Base-by-base conservation (phyloP, 2,329 filamentous ascomycete species). In the Neopestalotiopsis sp. region DNA sequence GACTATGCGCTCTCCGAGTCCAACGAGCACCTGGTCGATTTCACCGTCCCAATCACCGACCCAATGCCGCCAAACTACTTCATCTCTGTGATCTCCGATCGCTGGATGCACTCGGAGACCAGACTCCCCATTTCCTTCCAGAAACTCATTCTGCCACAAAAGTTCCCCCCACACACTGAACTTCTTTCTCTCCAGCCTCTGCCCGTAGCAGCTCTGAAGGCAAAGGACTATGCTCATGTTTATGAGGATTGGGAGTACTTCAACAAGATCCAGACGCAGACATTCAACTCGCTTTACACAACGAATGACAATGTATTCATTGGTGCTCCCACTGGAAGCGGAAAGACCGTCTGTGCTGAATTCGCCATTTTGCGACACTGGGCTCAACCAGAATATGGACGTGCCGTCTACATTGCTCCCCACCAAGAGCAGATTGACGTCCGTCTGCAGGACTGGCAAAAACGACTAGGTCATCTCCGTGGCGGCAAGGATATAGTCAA, bases 11-110 rank as follows among this genome's bases (percentile, higher is more conserved):
- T 90, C 70, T 88, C 92, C 1, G 95, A 98, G 76, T 89, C 91
- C 79, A 98, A 95, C 72, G 95, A 98, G 82, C 96, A 99, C 80
- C 82, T 98, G 12, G 92, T 99, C 34, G 96, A 99, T 74, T 96
- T 99, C 75, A 98, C 95, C 0, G 95, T 98, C 3, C 93, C 96
- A 0, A 97, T 99, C 73, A 95, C 94, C 0, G 96, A 99, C 74
- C 97, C 97, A 0, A 97, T 98, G 93, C 96, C 96, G 14, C 96
- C 97, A 0, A 97, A 99, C 80, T 99, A 99, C 83, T 99, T 99
- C 82, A 94, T 99, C 75, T 96, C 94, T 0, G 89, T 99, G 53
- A 84, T 98, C 24, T 98, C 95, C 3, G 96, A 99, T 80, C 88
- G 96, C 74, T 99, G 96, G 96, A 98, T 99, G 94, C 94, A 97